Evolutionary conservation across 2,329 filamentous ascomycete species (phyloP), one percentile per base, ranked within the genome.

Genomic region (Canariomyces notabilis): DNA sequence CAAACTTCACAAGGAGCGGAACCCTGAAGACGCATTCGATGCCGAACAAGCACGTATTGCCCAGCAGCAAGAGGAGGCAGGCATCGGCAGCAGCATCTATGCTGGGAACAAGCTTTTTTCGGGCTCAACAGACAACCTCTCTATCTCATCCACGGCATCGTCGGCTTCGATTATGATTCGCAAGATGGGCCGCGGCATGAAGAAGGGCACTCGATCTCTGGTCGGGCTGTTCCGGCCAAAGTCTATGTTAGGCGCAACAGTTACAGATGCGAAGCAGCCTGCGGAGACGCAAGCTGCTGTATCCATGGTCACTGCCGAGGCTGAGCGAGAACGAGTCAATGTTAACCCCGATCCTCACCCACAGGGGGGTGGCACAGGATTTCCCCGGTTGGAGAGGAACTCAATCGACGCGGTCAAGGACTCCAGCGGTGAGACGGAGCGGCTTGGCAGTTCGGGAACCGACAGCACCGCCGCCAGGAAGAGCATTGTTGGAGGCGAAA

Each of bases 181-280:
- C 43, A 98, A 98, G 72, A 98, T 98, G 93, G 93, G 93, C 46
- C 89, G 89, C 55, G 90, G 91, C n/a, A 86, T 97, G 82, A 97
- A 95, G 77, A 94, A 93, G 68, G 85, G 89, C 42, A 86, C 85
- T 15, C 80, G 90, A 38, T 96, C 90, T 19, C 79, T 98, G 44
- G 94, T 94, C 56, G 93, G 93, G 20, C 75, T 98, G 6, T 98
- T 98, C 72, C 79, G 93, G 52, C 91, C 93, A 0, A 98, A 97
- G 66, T 97, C 91, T 1, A 76, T 95, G 14, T 79, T 91, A 58
- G 90, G 89, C 23, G 81, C 85, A 16, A 80, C 87, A 15, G 75
- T 82, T 23, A 80, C 84, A 3, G 89, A 95, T 57, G 71, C 75
- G 5, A 74, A 79, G 21, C 67, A 82, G 2, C 74, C 78, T 1